phyloP scores from a whole-genome alignment of 2,329 filamentous ascomycete species.

The Didymella pomorum region DNA sequence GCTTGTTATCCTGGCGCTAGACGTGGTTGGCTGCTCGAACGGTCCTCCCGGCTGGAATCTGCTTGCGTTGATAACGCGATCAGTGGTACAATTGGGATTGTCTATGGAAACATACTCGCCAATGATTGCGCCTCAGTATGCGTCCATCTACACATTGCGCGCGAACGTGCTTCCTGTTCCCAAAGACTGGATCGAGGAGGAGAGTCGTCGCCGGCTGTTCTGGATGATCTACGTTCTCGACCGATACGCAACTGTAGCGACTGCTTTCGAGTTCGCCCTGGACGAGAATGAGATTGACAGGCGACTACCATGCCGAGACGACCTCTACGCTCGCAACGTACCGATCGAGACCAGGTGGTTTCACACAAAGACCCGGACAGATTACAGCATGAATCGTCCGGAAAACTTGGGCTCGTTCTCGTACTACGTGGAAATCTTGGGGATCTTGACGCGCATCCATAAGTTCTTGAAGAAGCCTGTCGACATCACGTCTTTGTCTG shows the following conservation, averaged over 20 bases:
- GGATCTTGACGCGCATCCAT: constrained; percentile 87
- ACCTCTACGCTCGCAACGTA: constrained; percentile 83
- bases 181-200: constrained; percentile 87
- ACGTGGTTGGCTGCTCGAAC: constrained; percentile 85
- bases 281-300: constrained; percentile 91
- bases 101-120: constrained; percentile 83
- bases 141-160: constrained; percentile 87
- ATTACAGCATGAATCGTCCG: constrained; percentile 72
- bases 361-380: constrained; percentile 57
- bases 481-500: constrained; percentile 81
- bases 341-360: constrained; percentile 88
- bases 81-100: constrained; percentile 85
- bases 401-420: constrained; percentile 88
- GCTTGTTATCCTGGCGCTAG: constrained; percentile 83
- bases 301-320: constrained; percentile 84
- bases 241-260: constrained; percentile 87
- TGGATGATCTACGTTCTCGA: constrained; percentile 96
- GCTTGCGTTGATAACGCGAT: constrained; percentile 85
- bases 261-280: constrained; percentile 89
- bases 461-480: constrained; percentile 88
- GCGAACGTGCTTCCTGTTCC: constrained; percentile 86
- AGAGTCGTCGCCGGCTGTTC: constrained; percentile 82
- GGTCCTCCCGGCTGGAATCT: constrained; percentile 93
- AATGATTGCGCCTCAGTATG: constrained; percentile 77
- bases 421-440: constrained; percentile 88